These are phyloP conservation scores for Zasmidium angulare DNA, from an alignment of 2,329 filamentous ascomycete genomes.

Conservation along the genomic window DNA sequence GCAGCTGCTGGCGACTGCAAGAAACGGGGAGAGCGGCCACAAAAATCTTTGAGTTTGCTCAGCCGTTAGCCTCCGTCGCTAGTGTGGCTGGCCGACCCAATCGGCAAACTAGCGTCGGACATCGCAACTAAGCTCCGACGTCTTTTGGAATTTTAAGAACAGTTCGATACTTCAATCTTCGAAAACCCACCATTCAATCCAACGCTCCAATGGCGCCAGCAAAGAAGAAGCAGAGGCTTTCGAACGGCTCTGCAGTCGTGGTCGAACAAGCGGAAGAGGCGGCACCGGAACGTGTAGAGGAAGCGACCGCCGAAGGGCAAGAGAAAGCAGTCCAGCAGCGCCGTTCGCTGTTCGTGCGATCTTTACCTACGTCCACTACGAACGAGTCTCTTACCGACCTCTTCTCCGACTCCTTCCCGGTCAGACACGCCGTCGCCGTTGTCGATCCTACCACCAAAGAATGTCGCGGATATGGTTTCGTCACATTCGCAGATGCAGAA, in stretches of 20 bases:
- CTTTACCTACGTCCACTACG: constrained; percentile 74
- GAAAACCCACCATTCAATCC: background rate
- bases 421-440: constrained; percentile 95
- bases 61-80: background rate
- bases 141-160: background rate
- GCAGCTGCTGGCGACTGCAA: too few species aligned
- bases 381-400: constrained; percentile 80
- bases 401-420: constrained; percentile 90
- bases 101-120: background rate
- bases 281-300: background rate
- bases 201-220: constrained; percentile 28
- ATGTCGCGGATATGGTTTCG: constrained; percentile 92
- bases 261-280: constrained; percentile 15
- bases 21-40: too few species aligned
- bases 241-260: constrained; percentile 26
- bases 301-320: constrained; percentile 15
- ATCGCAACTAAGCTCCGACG: background rate
- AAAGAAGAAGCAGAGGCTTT: constrained; percentile 33
- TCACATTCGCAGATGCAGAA: constrained; percentile 91
- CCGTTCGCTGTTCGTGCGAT: constrained; percentile 79
- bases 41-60: too few species aligned
- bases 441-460: constrained; percentile 80
- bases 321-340: constrained; percentile 26
- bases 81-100: background rate
- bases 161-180: too few species aligned